Conservation (phyloP, 169 alveolate species). For the Plasmodium gonderi region DNA sequence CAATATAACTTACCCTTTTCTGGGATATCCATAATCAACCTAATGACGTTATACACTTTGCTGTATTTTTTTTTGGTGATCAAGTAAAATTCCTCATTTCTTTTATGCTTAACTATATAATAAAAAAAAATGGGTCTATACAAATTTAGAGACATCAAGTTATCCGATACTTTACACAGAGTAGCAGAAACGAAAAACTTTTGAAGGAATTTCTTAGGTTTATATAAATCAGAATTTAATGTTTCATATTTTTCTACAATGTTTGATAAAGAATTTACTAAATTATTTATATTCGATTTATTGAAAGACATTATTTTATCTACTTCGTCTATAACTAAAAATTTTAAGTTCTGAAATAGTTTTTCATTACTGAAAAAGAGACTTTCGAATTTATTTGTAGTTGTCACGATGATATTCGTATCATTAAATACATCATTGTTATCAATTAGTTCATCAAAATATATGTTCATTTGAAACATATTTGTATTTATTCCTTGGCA, state of each 20-base stretch:
- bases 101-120: slow-evolving; percentile 22
- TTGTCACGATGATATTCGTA: slow-evolving; percentile 45
- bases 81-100: slow-evolving; percentile 57
- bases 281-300: slow-evolving; percentile 13
- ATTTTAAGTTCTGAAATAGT: slow-evolving; percentile 65
- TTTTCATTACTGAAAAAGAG: slow-evolving; percentile 68
- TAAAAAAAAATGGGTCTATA: slow-evolving; percentile 72
- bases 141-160: slow-evolving; percentile 51
- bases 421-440: not conserved
- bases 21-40: not conserved
- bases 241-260: slow-evolving; percentile 43
- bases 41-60: slow-evolving; percentile 10
- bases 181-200: slow-evolving; percentile 62
- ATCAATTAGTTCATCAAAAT: slow-evolving; percentile 49
- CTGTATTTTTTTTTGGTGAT: not conserved
- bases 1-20: slow-evolving; percentile 3
- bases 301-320: slow-evolving; percentile 66
- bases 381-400: slow-evolving; percentile 60
- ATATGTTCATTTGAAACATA: slow-evolving; percentile 34
- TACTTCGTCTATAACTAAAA: slow-evolving; percentile 78
- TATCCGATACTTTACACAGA: slow-evolving; percentile 59
- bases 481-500: slow-evolving; percentile 26
- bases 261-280: slow-evolving; percentile 45
- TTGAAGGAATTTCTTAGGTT: slow-evolving; percentile 54
- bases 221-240: slow-evolving; percentile 5